Percentiles rank a stretch among this genome's conserved stretches.
Evolutionary conservation across 1,284 basidiomycete genomes (phyloP).

Genomic region (Hemileia vastatrix): DNA sequence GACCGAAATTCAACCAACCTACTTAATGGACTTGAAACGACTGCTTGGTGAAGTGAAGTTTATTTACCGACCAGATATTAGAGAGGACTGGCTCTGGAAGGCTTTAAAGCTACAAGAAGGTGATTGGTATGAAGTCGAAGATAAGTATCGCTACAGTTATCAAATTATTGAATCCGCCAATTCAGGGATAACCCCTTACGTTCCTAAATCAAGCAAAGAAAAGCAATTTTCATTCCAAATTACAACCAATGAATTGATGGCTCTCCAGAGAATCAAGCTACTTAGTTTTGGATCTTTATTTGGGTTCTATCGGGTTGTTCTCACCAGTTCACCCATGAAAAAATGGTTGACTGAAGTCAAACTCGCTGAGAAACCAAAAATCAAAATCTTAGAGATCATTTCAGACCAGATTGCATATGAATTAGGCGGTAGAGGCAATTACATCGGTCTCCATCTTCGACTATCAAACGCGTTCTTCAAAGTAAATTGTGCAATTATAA

Average conservation of each 20-base stretch:
- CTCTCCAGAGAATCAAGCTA: slow-evolving; percentile 30
- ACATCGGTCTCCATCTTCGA: slow-evolving; percentile 58
- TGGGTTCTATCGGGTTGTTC: slow-evolving; percentile 32
- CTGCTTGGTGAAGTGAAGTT: slow-evolving; percentile 45
- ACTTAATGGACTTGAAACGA: slow-evolving; percentile 53
- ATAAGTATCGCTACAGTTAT: slow-evolving; percentile 19
- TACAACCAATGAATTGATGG: slow-evolving; percentile 23
- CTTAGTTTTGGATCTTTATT: slow-evolving; percentile 40
- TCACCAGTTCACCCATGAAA: slow-evolving; percentile 22
- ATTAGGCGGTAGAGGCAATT: slow-evolving; percentile 50
- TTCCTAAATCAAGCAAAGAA: no score
- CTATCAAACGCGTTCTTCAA: slow-evolving; percentile 58
- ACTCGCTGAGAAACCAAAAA: slow-evolving; percentile 33
- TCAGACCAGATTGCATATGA: slow-evolving; percentile 30
- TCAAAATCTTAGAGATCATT: slow-evolving; percentile 31
- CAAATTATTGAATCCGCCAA: slow-evolving; percentile 21
- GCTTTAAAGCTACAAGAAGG: slow-evolving; percentile 5
- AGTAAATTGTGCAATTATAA: no score
- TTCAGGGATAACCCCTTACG: no score
- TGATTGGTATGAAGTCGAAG: slow-evolving; percentile 14
- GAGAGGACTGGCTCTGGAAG: slow-evolving; percentile 18
- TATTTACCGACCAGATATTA: slow-evolving; percentile 9
- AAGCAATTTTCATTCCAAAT: no score
- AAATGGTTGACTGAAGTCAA: slow-evolving; percentile 28
- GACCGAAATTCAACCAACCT: slow-evolving; percentile 58